phyloP scores from a whole-genome alignment of 1,139 yeast species.

The Candida mesenterica region DNA sequence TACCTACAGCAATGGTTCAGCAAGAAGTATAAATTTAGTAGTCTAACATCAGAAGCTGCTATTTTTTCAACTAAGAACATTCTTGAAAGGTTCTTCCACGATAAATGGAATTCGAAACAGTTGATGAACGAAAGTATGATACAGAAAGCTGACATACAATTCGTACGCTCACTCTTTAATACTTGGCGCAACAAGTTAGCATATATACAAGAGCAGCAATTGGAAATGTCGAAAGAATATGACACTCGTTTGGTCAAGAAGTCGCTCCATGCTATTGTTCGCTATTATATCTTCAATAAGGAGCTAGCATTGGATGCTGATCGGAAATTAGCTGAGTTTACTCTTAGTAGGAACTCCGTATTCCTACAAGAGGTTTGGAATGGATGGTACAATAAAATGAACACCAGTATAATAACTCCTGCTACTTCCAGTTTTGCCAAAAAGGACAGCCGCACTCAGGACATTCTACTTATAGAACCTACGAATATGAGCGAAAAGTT shows the following conservation, averaged over 20 bases:
- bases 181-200: slow-evolving; percentile 2
- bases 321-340: slow-evolving; percentile 1
- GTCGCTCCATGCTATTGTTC: neutral
- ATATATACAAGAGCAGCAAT: neutral
- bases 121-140: no score
- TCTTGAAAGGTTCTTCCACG: slow-evolving; percentile 3
- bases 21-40: slow-evolving; percentile 10
- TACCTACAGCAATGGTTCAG: slow-evolving; percentile 18
- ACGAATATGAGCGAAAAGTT: slow-evolving; percentile 14
- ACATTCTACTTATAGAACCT: slow-evolving; percentile 4
- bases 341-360: neutral
- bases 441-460: neutral
- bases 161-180: neutral
- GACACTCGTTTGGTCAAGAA: neutral
- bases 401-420: slow-evolving; percentile 1
- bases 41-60: slow-evolving; percentile 15
- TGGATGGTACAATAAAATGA: slow-evolving; percentile 13
- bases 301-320: neutral
- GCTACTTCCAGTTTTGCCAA: neutral
- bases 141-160: slow-evolving; percentile 2
- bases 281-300: neutral
- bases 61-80: slow-evolving; percentile 8
- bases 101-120: slow-evolving; percentile 3
- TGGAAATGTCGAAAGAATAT: neutral
- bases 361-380: slow-evolving; percentile 6